Evolutionary conservation across 2,329 filamentous ascomycete species (phyloP), one percentile per base, ranked within the genome.

Genomic region (Alternaria panax): DNA sequence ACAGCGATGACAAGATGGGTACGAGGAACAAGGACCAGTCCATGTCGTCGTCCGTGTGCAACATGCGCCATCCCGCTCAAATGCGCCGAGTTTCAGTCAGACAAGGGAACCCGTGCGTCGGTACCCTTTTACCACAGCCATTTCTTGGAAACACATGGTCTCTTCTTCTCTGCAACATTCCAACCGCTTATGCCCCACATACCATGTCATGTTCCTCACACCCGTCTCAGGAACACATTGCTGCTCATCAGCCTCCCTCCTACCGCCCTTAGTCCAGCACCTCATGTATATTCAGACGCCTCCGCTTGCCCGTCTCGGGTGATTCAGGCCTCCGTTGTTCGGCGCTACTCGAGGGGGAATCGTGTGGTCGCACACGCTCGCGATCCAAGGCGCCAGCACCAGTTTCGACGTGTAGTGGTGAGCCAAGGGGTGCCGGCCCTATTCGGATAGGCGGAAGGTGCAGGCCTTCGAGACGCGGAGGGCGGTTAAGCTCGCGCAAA

Each of bases 381-480:
- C 68, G 59, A 28, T 66, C 60, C 32, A 54, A 56, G 18, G 58
- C 51, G 47, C 51, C 60, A 36, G 71, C 69, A 27, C 59, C 43
- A 47, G 68, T 67, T 38, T 71, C 69, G 32, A 74, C 63, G 36
- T 67, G 63, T 42, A 74, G 52, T n/a, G 75, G 75, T 25, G 75
- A 77, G 7, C 68, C 70, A 8, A 76, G 67, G 42, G 70, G 67
- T 22, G 69, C 66, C n/a, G 72, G 68, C 0, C 70, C 69, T 3
- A 72, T 77, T 53, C 75, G 73, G 32, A 78, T 77, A 5, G 75
- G 75, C 14, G 75, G 75, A 20, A 78, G 69, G 27, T 78, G 75
- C 32, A 78, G 59, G 9, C 72, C 70, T 30, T 77, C 75, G 24
- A 75, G 65, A 30, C 70, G 67, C 7, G 62, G 57, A 24, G 73